Conservation (phyloP, 139 green algal genomes). For the Coccomyxa sp. region DNA sequence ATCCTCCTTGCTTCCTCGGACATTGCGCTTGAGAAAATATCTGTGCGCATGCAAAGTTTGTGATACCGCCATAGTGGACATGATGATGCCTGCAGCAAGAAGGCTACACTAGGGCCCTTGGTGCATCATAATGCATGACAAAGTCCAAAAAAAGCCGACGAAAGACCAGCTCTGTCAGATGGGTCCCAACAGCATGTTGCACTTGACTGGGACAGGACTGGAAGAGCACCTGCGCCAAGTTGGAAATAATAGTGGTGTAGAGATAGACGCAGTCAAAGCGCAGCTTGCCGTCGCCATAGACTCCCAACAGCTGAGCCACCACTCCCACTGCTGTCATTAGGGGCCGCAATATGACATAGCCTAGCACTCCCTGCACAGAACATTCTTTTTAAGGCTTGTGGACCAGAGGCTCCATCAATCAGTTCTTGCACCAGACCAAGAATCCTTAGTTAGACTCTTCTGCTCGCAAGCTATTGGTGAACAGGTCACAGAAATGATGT, state of each 20-base stretch:
- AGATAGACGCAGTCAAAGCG: constrained; percentile 52
- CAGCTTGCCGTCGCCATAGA: constrained; percentile 73
- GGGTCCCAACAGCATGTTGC: no score
- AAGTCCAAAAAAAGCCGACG: no score
- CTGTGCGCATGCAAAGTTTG: no score
- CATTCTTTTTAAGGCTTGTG: background rate
- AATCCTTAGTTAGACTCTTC: no score
- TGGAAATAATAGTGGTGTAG: constrained; percentile 79
- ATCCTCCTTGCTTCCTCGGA: no score
- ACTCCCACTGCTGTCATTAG: constrained; percentile 64
- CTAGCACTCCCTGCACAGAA: constrained; percentile 72
- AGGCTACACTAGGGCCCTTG: background rate
- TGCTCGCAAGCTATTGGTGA: no score
- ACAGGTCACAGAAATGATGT: no score
- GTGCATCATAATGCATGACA: background rate
- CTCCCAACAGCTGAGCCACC: constrained; percentile 48
- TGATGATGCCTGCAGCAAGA: background rate
- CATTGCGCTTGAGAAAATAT: no score
- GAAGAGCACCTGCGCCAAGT: constrained; percentile 62
- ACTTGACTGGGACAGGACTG: no score
- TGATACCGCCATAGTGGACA: no score
- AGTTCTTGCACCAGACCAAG: no score
- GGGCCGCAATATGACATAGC: constrained; percentile 88
- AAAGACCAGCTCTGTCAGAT: no score
- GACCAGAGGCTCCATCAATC: background rate